Conservation (phyloP, 1,284 basidiomycete species). For the Apiotrichum laibachii region DNA sequence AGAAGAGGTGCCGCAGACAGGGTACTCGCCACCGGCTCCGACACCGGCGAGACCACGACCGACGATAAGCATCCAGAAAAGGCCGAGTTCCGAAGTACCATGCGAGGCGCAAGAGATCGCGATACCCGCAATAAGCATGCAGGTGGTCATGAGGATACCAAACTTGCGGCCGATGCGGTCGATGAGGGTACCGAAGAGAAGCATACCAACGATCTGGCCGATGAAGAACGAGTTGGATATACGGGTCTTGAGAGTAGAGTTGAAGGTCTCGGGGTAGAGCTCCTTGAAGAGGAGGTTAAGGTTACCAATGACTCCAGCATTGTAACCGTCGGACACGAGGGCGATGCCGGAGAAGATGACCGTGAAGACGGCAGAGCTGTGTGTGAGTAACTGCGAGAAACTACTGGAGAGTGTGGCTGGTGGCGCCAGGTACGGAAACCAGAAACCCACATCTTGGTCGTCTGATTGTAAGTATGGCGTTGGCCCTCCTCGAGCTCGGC, state of each 20-base stretch:
- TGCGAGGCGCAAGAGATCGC: slow-evolving; percentile 25
- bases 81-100: slow-evolving; percentile 28
- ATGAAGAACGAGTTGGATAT: slow-evolving; percentile 33
- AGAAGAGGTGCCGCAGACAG: slow-evolving; percentile 64
- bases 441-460: slow-evolving; percentile 15
- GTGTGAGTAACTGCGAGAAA: neutral
- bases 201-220: slow-evolving; percentile 28
- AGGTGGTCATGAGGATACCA: slow-evolving; percentile 33
- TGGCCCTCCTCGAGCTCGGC: slow-evolving; percentile 13
- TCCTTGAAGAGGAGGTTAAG: slow-evolving; percentile 14
- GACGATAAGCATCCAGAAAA: slow-evolving; percentile 74
- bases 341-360: slow-evolving; percentile 31
- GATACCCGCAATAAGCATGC: slow-evolving; percentile 32
- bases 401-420: slow-evolving; percentile 8
- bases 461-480: slow-evolving; percentile 15
- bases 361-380: slow-evolving; percentile 14
- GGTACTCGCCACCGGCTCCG: slow-evolving; percentile 73
- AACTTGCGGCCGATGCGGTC: slow-evolving; percentile 34
- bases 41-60: slow-evolving; percentile 68
- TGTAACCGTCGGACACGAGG: slow-evolving; percentile 35
- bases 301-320: slow-evolving; percentile 27
- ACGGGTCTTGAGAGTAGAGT: slow-evolving; percentile 29
- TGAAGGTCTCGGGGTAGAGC: slow-evolving; percentile 23
- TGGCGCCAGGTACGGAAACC: slow-evolving; percentile 6
- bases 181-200: slow-evolving; percentile 28